Evolutionary conservation across 129 eudicot genomes (phyloP), one percentile per base, ranked within the genome.

Genomic region (Flaveria bidentis): DNA sequence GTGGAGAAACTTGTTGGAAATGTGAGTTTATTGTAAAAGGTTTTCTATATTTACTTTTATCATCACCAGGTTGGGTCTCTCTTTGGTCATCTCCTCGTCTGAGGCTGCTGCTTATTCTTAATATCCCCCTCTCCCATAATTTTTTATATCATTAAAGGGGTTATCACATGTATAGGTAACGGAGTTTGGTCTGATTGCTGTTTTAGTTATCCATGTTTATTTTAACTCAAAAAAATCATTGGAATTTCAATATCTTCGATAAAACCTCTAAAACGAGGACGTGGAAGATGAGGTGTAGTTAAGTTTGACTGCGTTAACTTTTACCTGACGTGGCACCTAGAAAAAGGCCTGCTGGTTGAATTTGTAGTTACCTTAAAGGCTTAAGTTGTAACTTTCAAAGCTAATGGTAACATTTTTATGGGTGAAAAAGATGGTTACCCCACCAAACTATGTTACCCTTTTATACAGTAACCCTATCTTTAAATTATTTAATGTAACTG

Each of bases 1-100:
- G 81, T 83, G 11, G 91, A 92, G 78, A 92, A 92, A 79, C 86
- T 89, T 42, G 84, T 82, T 39, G 96, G 86, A 83, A 92, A 92
- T 81, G 97, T 92, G 72, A 74, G 93, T 82, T 78, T 47, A 65
- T 58, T 68, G 61, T 5, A 3, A 10, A 44, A 23, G 55, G 13
- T 25, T 49, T 1, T 39, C 2, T 25, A 11, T 75, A n/a, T 75
- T 10, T 60, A 12, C 13, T 4, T 57, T 44, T 68, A 18, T 17
- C 36, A 42, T 44, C n/a, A n/a, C n/a, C n/a, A n/a, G n/a, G n/a
- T n/a, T n/a, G n/a, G n/a, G n/a, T n/a, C n/a, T n/a, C n/a, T n/a
- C n/a, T n/a, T n/a, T n/a, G n/a, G n/a, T n/a, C n/a, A n/a, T n/a
- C n/a, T n/a, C n/a, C n/a, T n/a, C n/a, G n/a, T n/a, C n/a, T n/a